Conservation (phyloP, 2,329 filamentous ascomycete genomes). For the Fusarium penzigii region DNA sequence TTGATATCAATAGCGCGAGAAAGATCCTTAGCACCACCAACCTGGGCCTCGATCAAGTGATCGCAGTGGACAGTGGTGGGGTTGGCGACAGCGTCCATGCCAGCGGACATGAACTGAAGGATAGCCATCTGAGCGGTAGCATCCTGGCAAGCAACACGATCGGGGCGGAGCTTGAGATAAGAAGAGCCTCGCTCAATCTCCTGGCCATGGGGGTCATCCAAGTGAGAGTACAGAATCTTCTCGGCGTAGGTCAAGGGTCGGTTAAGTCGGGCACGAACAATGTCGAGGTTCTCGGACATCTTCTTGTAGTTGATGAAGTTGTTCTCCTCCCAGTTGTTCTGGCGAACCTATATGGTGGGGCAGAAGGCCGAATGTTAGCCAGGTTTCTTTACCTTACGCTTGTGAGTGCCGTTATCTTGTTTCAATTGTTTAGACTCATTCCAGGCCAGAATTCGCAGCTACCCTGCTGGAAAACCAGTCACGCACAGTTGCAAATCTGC, state of each 20-base stretch:
- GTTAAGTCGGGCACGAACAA: conserved; percentile 88
- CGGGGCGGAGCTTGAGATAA: conserved; percentile 94
- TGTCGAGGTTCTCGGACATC: conserved; percentile 95
- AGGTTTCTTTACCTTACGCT: neutral
- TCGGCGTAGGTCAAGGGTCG: conserved; percentile 92
- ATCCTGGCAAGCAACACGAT: conserved; percentile 99
- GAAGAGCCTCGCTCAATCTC: conserved; percentile 95
- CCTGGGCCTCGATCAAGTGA: conserved; percentile 97
- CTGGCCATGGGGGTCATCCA: conserved; percentile 94
- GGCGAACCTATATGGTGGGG: conserved; percentile 62
- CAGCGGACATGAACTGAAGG: conserved; percentile 98
- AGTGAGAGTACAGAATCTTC: conserved; percentile 98
- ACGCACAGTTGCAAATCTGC: no score
- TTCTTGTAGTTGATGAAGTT: conserved; percentile 99
- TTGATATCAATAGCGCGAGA: conserved; percentile 88
- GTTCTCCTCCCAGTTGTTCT: conserved; percentile 94
- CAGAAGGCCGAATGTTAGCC: conserved; percentile 17
- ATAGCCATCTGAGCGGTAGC: conserved; percentile 99
- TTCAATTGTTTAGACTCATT: no score
- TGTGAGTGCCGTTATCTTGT: neutral
- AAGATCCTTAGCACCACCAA: conserved; percentile 92
- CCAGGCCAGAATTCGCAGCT: no score
- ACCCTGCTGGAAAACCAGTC: no score
- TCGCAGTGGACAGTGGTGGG: conserved; percentile 97
- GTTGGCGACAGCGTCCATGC: conserved; percentile 93